These are phyloP conservation scores for Colletotrichum spinosum DNA, from an alignment of 2,329 filamentous ascomycete genomes.

Conservation along the genomic window DNA sequence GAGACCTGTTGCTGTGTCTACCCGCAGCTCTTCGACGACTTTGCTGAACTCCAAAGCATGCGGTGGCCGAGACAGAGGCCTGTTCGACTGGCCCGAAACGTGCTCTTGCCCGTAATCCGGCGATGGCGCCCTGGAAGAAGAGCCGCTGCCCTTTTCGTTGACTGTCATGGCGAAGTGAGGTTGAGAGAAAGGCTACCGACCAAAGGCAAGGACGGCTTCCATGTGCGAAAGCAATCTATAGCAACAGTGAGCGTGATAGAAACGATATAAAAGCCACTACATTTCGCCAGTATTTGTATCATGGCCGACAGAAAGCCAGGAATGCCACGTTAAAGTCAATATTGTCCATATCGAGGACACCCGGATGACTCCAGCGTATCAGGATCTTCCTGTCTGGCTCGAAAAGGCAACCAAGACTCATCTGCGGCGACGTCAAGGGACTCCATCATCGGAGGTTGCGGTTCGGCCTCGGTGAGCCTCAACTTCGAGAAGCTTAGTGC, in stretches of 20 bases:
- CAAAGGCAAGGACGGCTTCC: too few species aligned
- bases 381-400: background rate
- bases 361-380: background rate
- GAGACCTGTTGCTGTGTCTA: constrained; percentile 67
- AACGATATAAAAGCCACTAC: background rate
- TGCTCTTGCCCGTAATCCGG: constrained; percentile 29
- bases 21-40: constrained; percentile 62
- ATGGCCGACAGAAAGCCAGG: background rate
- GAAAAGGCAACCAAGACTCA: constrained; percentile 30
- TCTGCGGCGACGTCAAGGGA: background rate
- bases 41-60: constrained; percentile 64
- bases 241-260: background rate
- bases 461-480: background rate
- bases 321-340: background rate
- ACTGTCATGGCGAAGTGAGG: background rate
- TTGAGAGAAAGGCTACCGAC: too few species aligned
- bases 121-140: background rate
- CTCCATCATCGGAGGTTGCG: background rate
- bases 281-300: constrained; percentile 4
- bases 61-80: constrained; percentile 64
- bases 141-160: constrained; percentile 8
- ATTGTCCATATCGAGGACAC: background rate
- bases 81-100: constrained; percentile 46
- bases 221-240: too few species aligned
- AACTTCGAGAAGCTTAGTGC: background rate